Conservation (phyloP, 495 filamentous ascomycete species). For the Penicillium daleae region DNA sequence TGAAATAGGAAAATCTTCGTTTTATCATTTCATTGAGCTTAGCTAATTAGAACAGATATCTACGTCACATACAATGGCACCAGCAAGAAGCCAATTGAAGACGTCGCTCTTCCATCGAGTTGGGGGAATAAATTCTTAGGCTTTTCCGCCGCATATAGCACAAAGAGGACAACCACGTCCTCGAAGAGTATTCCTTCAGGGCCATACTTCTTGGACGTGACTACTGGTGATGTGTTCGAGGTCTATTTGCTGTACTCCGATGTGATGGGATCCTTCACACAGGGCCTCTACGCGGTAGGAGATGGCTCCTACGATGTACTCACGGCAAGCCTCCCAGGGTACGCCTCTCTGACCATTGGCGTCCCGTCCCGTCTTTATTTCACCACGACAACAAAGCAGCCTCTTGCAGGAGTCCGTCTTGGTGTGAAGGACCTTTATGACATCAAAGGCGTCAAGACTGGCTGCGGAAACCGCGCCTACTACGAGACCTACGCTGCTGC, state of each 20-base stretch:
- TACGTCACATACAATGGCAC: not conserved
- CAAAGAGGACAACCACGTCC: constrained; percentile 13
- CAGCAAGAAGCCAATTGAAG: not conserved
- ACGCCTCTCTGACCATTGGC: constrained; percentile 32
- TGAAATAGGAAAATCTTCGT: not conserved
- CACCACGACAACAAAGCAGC: not conserved
- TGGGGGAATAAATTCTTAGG: constrained; percentile 3
- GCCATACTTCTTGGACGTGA: constrained; percentile 50
- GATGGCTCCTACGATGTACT: not conserved
- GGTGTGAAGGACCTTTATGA: constrained; percentile 52
- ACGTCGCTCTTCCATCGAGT: not conserved
- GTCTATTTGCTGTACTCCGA: constrained; percentile 49
- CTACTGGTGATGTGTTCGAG: constrained; percentile 41
- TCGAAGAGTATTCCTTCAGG: constrained; percentile 40
- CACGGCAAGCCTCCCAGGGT: constrained; percentile 10
- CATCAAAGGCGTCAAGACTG: constrained; percentile 45
- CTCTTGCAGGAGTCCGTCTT: constrained; percentile 2
- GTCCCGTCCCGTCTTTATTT: constrained; percentile 51
- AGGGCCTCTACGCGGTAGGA: constrained; percentile 36
- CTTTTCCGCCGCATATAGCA: constrained; percentile 10
- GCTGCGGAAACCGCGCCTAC: constrained; percentile 46
- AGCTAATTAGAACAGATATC: not conserved
- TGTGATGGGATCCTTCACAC: constrained; percentile 41
- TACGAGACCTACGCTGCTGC: constrained; percentile 39
- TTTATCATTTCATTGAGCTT: not conserved